Evolutionary conservation across 192 early-diverging fungal species (phyloP), one percentile per base, ranked within the genome.

Genomic region (Jimgerdemannia lactiflua): DNA sequence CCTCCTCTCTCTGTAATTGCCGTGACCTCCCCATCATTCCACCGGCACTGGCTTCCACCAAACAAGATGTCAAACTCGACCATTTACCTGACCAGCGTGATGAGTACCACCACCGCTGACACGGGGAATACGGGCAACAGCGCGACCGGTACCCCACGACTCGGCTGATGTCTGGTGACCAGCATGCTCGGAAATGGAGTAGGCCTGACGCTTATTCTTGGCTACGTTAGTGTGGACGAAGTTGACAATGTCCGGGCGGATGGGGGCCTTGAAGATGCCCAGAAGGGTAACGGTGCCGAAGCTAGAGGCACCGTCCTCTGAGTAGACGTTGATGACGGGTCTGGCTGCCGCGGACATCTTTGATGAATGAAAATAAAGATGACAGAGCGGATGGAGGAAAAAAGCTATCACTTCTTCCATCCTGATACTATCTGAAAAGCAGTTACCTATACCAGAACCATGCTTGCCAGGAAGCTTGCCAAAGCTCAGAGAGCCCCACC

Each of bases 91-190:
- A 79, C 96, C 98, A 75, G 97, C 91, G 78, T 95, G 94, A 91
- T 95, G 94, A 70, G 96, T 99, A 87, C 98, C 98, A 68, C 92
- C 88, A 80, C 96, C 98, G 75, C 89, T 89, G 77, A 99, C 98
- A 89, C 98, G 96, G 78, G 98, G 97, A 80, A 98, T 99, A 96
- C 98, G 96, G 77, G 95, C 96, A 80, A 98, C 98, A 84, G 96
- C 97, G 85, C 96, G 95, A 92, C 96, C 96, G 66, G 93, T 95
- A 87, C 97, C 96, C 97, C 96, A 98, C 74, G 95, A 98, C 87
- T 93, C 93, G 75, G 96, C 98, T 71, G 97, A 98, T 80, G 96
- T 98, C 90, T 97, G 95, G 88, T 99, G 94, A 87, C 96, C 97
- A 84, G 98, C 98, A 90, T 96, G 93, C 84, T 91, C 89, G 86